Percentiles rank a stretch among this genome's conserved stretches.
phyloP scores from a whole-genome alignment of 2,329 filamentous ascomycete genomes.

The Clonostachys chloroleuca region DNA sequence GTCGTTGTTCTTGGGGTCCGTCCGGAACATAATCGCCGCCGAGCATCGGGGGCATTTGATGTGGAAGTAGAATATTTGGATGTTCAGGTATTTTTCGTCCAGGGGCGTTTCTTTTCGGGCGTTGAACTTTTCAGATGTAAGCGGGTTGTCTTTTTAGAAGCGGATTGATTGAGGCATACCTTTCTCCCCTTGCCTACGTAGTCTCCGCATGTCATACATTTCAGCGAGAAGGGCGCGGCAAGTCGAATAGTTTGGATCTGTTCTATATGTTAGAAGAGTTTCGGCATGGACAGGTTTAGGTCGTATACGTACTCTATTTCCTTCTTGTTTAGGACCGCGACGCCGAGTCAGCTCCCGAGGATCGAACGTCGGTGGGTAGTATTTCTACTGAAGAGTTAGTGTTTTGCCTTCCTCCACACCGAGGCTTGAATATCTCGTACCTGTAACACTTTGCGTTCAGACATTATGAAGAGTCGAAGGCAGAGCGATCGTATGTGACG shows the following conservation, averaged over 20 bases:
- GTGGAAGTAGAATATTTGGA: slow-evolving; percentile 78
- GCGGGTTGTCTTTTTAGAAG: no score
- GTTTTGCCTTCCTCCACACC: no score
- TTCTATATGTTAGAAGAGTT: no score
- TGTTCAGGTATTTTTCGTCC: slow-evolving; percentile 83
- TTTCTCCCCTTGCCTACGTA: slow-evolving; percentile 93
- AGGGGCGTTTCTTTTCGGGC: slow-evolving; percentile 77
- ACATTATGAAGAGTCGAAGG: slow-evolving; percentile 47
- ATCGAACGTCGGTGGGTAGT: slow-evolving; percentile 81
- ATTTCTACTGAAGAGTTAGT: slow-evolving; percentile 32
- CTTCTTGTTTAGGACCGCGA: slow-evolving; percentile 64
- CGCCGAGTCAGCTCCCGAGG: slow-evolving; percentile 73
- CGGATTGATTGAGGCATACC: no score
- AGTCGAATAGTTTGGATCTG: slow-evolving; percentile 76
- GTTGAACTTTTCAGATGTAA: slow-evolving; percentile 58
- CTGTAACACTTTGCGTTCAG: slow-evolving; percentile 76
- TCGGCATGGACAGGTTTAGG: no score
- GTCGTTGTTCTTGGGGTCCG: slow-evolving; percentile 92
- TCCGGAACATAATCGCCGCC: slow-evolving; percentile 87
- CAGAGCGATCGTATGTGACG: background rate
- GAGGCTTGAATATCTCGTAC: background rate
- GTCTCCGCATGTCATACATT: slow-evolving; percentile 52
- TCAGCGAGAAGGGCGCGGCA: slow-evolving; percentile 53
- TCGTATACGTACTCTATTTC: slow-evolving; percentile 48
- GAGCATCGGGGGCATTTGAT: slow-evolving; percentile 85